These are phyloP conservation scores for Colletotrichum navitas DNA, from an alignment of 2,329 filamentous ascomycete genomes.

Conservation along the genomic window DNA sequence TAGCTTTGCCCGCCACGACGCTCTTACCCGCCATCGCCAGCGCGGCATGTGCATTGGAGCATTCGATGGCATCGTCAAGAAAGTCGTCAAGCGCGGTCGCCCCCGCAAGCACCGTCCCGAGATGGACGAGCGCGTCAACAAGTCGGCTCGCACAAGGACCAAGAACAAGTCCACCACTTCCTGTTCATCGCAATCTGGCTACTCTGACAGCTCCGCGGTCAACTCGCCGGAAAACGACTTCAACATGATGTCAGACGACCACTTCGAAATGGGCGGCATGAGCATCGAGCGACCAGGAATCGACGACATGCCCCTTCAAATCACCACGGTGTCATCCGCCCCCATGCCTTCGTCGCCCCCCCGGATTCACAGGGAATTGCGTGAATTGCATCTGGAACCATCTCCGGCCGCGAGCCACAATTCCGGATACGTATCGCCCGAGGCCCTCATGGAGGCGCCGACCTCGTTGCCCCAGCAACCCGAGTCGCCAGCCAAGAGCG, in stretches of 20 bases:
- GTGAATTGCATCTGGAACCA: conserved; percentile 50
- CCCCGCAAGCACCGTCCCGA: conserved; percentile 73
- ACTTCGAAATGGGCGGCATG: conserved; percentile 60
- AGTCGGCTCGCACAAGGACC: conserved; percentile 66
- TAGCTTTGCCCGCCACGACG: conserved; percentile 94
- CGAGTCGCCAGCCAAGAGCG: conserved; percentile 65
- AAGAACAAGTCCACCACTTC: conserved; percentile 68
- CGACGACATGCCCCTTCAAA: conserved; percentile 46
- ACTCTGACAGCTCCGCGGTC: conserved; percentile 67
- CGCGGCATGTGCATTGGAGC: conserved; percentile 97
- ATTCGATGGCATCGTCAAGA: conserved; percentile 80
- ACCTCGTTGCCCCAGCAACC: conserved; percentile 52
- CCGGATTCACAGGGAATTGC: conserved; percentile 51
- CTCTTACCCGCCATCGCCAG: conserved; percentile 92
- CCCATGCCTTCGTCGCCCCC: conserved; percentile 52
- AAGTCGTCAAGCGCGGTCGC: conserved; percentile 72
- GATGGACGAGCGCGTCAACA: conserved; percentile 67
- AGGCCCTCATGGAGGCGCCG: conserved; percentile 56
- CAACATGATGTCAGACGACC: conserved; percentile 51
- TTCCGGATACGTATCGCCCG: conserved; percentile 62
- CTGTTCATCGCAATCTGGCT: conserved; percentile 65
- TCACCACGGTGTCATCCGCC: conserved; percentile 60
- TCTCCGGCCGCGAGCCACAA: conserved; percentile 60
- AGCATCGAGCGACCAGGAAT: conserved; percentile 29
- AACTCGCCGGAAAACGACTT: conserved; percentile 66